These are phyloP conservation scores for Diaporthe citriasiana DNA, from an alignment of 2,329 filamentous ascomycete genomes.

Conservation along the genomic window DNA sequence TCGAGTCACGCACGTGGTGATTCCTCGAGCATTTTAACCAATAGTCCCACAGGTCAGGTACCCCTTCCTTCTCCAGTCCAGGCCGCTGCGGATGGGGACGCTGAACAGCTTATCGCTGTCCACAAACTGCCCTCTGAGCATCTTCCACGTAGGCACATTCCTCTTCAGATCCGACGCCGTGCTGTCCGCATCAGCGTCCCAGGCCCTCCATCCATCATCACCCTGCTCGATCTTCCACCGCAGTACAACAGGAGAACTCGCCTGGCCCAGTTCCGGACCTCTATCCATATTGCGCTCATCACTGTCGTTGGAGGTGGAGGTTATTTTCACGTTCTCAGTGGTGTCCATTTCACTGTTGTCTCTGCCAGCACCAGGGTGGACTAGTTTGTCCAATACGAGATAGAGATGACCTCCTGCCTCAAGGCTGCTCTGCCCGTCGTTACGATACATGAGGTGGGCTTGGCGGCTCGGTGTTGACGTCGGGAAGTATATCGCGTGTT, in stretches of 20 bases:
- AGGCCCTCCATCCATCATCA: conserved; percentile 5
- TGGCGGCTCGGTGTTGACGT: neutral
- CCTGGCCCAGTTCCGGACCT: neutral
- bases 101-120: conserved; percentile 25
- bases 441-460: neutral
- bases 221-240: conserved; percentile 3
- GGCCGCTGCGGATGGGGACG: conserved; percentile 5
- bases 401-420: neutral
- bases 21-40: neutral
- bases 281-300: too few relatives aligned
- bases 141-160: conserved; percentile 20
- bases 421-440: neutral
- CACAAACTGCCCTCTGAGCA: conserved; percentile 18
- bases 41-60: conserved; percentile 1
- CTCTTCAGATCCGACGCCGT: conserved; percentile 11
- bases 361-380: neutral
- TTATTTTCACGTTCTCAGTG: neutral
- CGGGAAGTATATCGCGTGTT: neutral
- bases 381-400: neutral
- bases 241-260: neutral
- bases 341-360: too few relatives aligned
- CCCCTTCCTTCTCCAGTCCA: conserved; percentile 16
- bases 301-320: neutral
- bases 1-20: too few relatives aligned
- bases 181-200: neutral